phyloP scores from a whole-genome alignment of 805 yeast species.

The Wickerhamiella musiphila region DNA sequence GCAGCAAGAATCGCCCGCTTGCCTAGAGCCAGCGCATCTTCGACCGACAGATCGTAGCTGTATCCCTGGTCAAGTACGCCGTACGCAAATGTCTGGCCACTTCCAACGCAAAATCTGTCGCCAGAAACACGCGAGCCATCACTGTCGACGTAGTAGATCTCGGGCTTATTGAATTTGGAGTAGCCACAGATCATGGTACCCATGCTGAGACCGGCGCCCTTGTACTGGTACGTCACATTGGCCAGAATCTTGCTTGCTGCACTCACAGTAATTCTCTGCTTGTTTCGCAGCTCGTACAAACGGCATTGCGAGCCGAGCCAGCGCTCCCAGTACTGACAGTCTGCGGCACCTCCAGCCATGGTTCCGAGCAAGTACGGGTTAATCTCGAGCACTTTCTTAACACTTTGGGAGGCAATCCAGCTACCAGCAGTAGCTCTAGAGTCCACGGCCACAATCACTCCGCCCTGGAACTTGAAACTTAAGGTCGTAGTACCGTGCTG shows the following conservation, averaged over 20 bases:
- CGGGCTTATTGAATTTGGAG: constrained; percentile 88
- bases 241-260: constrained; percentile 90
- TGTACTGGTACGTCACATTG: constrained; percentile 80
- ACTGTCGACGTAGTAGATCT: constrained; percentile 88
- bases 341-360: constrained; percentile 99
- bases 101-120: constrained; percentile 90
- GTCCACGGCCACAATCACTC: constrained; percentile 89
- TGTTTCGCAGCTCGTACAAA: constrained; percentile 76
- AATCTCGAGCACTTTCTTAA: constrained; percentile 90
- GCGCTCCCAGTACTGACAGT: constrained; percentile 98
- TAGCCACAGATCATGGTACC: constrained; percentile 98
- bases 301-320: constrained; percentile 97
- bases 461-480: constrained; percentile 91
- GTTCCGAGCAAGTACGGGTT: constrained; percentile 91
- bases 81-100: constrained; percentile 98
- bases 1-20: constrained; percentile 94
- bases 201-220: constrained; percentile 98
- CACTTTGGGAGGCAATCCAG: constrained; percentile 97
- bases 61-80: constrained; percentile 92
- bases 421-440: constrained; percentile 96
- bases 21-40: constrained; percentile 87
- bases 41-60: constrained; percentile 79
- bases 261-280: constrained; percentile 86
- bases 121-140: constrained; percentile 95
- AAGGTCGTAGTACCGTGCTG: constrained; percentile 99